Conservation (phyloP, 2,329 filamentous ascomycete species). For the Penicillium sumatraense region DNA sequence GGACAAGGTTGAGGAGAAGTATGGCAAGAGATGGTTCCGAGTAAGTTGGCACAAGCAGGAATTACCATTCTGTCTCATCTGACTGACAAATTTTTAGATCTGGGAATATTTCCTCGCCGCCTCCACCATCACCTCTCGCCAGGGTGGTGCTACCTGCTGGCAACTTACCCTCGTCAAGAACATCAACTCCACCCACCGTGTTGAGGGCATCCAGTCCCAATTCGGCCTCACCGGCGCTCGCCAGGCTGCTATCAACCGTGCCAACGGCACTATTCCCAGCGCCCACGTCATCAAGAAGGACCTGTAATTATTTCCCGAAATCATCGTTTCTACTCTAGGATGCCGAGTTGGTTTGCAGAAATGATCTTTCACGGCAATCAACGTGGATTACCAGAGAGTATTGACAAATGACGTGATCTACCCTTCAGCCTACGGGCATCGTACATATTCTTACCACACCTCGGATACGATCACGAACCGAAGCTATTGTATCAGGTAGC, state of each 20-base stretch:
- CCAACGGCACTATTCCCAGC: slow-evolving; percentile 40
- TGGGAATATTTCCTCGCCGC: slow-evolving; percentile 92
- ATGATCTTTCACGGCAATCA: not conserved
- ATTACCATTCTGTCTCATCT: not conserved
- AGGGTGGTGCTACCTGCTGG: slow-evolving; percentile 83
- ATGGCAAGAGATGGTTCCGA: slow-evolving; percentile 93
- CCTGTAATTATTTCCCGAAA: slow-evolving; percentile 16
- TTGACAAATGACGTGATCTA: not conserved
- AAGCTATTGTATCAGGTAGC: slow-evolving; percentile 10
- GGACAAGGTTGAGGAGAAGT: slow-evolving; percentile 92
- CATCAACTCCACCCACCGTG: slow-evolving; percentile 81
- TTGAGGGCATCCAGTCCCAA: slow-evolving; percentile 73
- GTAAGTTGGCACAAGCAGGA: slow-evolving; percentile 58
- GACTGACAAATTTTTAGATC: slow-evolving; percentile 58
- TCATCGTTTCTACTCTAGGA: not conserved
- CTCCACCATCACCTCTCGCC: slow-evolving; percentile 81
- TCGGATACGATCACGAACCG: slow-evolving; percentile 15
- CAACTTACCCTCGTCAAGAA: slow-evolving; percentile 89
- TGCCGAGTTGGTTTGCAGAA: not conserved
- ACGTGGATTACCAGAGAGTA: too few relatives aligned
- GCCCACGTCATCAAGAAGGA: slow-evolving; percentile 40
- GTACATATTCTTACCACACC: slow-evolving; percentile 3
- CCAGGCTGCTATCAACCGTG: slow-evolving; percentile 45
- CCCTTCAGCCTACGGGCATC: not conserved
- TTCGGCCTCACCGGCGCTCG: slow-evolving; percentile 71